phyloP scores from a whole-genome alignment of 1,284 basidiomycete species.

The Puccinia horiana region DNA sequence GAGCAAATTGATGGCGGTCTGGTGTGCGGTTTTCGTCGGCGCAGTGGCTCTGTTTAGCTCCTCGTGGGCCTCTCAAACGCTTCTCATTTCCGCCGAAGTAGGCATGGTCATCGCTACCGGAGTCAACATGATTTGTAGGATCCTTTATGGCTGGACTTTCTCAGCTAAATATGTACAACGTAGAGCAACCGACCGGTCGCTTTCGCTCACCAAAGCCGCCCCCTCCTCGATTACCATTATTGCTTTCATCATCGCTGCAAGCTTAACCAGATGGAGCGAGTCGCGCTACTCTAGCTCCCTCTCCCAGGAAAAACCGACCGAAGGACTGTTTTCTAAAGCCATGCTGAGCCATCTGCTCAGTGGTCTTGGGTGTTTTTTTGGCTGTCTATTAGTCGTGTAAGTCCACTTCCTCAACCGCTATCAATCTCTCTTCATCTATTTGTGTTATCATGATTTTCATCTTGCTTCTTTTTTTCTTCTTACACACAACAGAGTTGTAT shows the following conservation, averaged over 20 bases:
- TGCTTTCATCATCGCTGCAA: conserved; percentile 11
- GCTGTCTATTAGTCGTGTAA: conserved; percentile 3
- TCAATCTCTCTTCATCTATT: not conserved
- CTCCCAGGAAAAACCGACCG: not conserved
- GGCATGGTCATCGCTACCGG: conserved; percentile 46
- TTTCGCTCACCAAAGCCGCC: not conserved
- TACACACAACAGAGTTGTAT: not conserved
- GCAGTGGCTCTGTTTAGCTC: conserved; percentile 19
- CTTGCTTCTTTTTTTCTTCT: not conserved
- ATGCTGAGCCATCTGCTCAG: not conserved
- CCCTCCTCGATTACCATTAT: not conserved
- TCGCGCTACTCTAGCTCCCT: not conserved
- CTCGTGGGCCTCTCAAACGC: not conserved
- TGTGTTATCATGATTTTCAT: no score
- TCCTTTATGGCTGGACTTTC: conserved; percentile 30
- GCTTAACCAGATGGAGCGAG: conserved; percentile 23
- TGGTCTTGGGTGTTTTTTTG: conserved; percentile 9
- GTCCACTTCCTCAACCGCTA: not conserved
- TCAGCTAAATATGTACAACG: conserved; percentile 1
- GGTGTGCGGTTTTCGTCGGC: conserved; percentile 43
- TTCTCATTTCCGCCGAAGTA: conserved; percentile 30
- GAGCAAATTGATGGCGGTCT: conserved; percentile 62
- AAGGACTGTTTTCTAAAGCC: not conserved
- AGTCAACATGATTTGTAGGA: conserved; percentile 43
- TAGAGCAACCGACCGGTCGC: not conserved